Conservation (phyloP, 2,329 filamentous ascomycete species). For the Pseudogymnoascus sp. region DNA sequence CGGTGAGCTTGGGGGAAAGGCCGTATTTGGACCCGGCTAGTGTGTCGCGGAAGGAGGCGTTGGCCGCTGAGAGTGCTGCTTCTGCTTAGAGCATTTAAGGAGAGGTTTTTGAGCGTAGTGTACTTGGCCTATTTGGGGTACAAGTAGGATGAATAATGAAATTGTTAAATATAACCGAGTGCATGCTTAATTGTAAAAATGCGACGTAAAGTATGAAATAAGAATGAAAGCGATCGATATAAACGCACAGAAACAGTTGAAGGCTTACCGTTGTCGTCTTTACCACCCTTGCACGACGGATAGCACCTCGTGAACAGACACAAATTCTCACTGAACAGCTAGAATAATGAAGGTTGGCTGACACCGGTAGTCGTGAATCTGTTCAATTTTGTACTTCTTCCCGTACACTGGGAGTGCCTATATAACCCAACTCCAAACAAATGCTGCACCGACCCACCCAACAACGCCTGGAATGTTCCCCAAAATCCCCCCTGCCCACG, state of each 20-base stretch:
- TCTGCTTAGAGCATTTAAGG: not conserved
- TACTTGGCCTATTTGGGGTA: not conserved
- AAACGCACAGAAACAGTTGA: not conserved
- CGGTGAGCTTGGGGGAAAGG: conserved; percentile 45
- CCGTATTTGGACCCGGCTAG: conserved; percentile 45
- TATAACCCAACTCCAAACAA: conserved; percentile 12
- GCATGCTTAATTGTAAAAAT: not conserved
- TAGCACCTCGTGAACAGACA: not conserved
- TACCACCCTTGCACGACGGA: too few species aligned
- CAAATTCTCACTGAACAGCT: not conserved
- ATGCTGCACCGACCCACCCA: not conserved
- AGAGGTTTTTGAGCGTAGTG: not conserved
- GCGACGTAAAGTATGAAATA: not conserved
- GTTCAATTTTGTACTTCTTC: conserved; percentile 9
- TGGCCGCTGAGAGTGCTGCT: conserved; percentile 23
- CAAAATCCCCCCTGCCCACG: not conserved
- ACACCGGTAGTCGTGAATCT: not conserved
- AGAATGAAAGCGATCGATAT: not conserved
- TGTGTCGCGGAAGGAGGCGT: conserved; percentile 37
- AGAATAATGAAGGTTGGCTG: not conserved
- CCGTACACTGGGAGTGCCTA: conserved; percentile 1
- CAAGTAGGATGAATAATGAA: conserved; percentile 1
- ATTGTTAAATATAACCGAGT: not conserved
- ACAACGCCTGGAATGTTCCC: conserved; percentile 12
- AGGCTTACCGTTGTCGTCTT: not conserved